A percentile compares a stretch with the other conserved stretches of the same genome.
Evolutionary conservation across 805 yeast species (phyloP).

Genomic region (Wickerhamiella kazuoi): DNA sequence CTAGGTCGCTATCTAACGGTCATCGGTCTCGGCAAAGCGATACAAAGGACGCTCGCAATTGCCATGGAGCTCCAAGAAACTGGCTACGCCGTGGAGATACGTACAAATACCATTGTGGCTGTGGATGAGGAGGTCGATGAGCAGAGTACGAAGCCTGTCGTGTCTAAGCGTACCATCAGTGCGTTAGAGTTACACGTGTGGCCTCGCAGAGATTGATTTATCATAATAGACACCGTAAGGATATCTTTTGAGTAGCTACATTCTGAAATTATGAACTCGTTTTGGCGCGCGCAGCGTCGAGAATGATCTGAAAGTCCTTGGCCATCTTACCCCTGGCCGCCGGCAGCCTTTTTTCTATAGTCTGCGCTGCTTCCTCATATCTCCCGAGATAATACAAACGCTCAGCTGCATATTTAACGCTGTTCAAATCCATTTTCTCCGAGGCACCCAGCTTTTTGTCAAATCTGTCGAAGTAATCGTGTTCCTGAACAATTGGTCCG

Average conservation of each 20-base stretch:
- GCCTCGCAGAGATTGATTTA: too few relatives aligned
- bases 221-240: too few relatives aligned
- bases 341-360: constrained; percentile 21
- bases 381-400: constrained; percentile 39
- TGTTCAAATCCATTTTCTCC: constrained; percentile 36
- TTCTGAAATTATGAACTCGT: too few relatives aligned
- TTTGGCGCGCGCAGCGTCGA: neutral
- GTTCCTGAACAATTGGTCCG: constrained; percentile 33
- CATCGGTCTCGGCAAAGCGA: constrained; percentile 61
- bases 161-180: constrained; percentile 25
- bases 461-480: constrained; percentile 7
- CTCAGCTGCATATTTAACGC: constrained; percentile 42
- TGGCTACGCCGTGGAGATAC: constrained; percentile 36
- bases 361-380: constrained; percentile 33
- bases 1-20: constrained; percentile 27
- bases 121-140: constrained; percentile 41
- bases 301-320: constrained; percentile 24
- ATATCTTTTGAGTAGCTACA: too few relatives aligned
- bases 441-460: constrained; percentile 1
- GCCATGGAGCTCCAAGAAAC: constrained; percentile 40
- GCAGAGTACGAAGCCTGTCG: constrained; percentile 18
- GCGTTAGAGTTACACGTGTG: constrained; percentile 28
- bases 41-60: constrained; percentile 43
- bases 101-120: constrained; percentile 49
- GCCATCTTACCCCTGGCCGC: constrained; percentile 26